A percentile compares a stretch with the other conserved stretches of the same genome.
phyloP scores from a whole-genome alignment of 2,329 filamentous ascomycete species.

The Xylariaceae sp. region DNA sequence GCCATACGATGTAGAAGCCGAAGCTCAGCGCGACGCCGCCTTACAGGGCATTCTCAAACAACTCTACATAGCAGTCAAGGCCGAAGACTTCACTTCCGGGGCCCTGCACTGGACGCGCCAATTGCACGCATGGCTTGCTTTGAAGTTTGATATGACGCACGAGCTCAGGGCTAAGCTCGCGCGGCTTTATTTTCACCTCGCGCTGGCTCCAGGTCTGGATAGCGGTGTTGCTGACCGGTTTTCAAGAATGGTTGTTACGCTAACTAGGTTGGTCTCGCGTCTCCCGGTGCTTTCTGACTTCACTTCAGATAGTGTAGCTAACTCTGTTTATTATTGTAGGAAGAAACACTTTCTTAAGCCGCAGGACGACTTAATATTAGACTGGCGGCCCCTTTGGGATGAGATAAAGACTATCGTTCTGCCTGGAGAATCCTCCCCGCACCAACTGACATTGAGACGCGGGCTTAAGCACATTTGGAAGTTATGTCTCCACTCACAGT shows the following conservation, averaged over 20 bases:
- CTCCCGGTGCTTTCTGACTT: slow-evolving; percentile 2
- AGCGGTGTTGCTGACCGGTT: slow-evolving; percentile 80
- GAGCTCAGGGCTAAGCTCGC: slow-evolving; percentile 79
- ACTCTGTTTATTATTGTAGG: slow-evolving; percentile 42
- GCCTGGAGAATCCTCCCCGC: slow-evolving; percentile 71
- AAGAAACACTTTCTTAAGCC: slow-evolving; percentile 94
- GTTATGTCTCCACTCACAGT: slow-evolving; percentile 82
- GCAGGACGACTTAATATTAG: slow-evolving; percentile 80
- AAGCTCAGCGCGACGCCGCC: slow-evolving; percentile 70
- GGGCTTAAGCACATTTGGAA: slow-evolving; percentile 69
- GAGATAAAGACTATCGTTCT: slow-evolving; percentile 89
- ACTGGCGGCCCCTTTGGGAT: slow-evolving; percentile 90
- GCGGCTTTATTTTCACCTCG: slow-evolving; percentile 89
- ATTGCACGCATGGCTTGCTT: slow-evolving; percentile 86
- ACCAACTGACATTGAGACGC: slow-evolving; percentile 53
- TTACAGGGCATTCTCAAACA: slow-evolving; percentile 86
- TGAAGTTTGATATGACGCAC: slow-evolving; percentile 95
- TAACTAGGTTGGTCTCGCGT: slow-evolving; percentile 71
- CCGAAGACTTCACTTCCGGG: slow-evolving; percentile 90
- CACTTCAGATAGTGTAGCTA: slow-evolving; percentile 2
- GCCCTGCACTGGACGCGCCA: slow-evolving; percentile 97
- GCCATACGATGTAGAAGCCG: slow-evolving; percentile 82
- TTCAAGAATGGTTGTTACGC: slow-evolving; percentile 89
- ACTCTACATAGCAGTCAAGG: slow-evolving; percentile 84
- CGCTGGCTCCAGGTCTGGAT: slow-evolving; percentile 85